These are phyloP conservation scores for Coemansia sp. DNA, from an alignment of 192 early-diverging fungal species.

Conservation along the genomic window DNA sequence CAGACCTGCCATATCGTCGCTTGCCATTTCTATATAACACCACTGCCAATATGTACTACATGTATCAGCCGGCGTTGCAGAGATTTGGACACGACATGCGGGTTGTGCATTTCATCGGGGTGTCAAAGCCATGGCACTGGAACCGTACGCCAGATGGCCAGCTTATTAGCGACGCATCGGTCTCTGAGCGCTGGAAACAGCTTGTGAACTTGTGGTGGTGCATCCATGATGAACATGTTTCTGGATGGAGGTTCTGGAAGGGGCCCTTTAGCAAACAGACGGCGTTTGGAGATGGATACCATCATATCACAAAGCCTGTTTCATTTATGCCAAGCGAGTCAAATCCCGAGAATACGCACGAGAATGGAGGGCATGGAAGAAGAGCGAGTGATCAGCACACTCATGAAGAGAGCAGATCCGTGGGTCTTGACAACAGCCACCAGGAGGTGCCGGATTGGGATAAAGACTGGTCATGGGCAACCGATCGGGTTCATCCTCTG, in stretches of 20 bases:
- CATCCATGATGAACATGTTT: slow-evolving; percentile 62
- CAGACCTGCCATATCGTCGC: slow-evolving; percentile 57
- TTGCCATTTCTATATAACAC: slow-evolving; percentile 89
- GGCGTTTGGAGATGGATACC: slow-evolving; percentile 49
- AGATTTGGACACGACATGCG: slow-evolving; percentile 71
- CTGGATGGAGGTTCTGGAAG: slow-evolving; percentile 49
- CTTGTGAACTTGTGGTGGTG: slow-evolving; percentile 75
- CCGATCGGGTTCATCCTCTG: slow-evolving; percentile 50
- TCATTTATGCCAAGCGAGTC: background rate
- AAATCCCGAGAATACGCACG: background rate
- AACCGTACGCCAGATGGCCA: slow-evolving; percentile 63
- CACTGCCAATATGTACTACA: slow-evolving; percentile 53
- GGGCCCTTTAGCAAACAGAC: slow-evolving; percentile 43
- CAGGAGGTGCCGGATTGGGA: slow-evolving; percentile 54
- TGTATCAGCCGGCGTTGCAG: slow-evolving; percentile 76
- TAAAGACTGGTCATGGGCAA: slow-evolving; percentile 57
- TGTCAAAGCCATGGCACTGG: slow-evolving; percentile 87
- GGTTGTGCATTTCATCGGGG: slow-evolving; percentile 89
- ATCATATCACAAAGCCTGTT: slow-evolving; percentile 30
- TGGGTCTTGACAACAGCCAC: background rate
- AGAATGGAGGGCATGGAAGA: background rate
- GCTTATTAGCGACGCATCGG: slow-evolving; percentile 37
- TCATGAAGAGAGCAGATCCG: background rate
- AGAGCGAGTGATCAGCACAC: background rate
- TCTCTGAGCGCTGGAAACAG: slow-evolving; percentile 53